These are phyloP conservation scores for Penicillium verhagenii DNA, from an alignment of 495 filamentous ascomycete genomes.

Conservation along the genomic window DNA sequence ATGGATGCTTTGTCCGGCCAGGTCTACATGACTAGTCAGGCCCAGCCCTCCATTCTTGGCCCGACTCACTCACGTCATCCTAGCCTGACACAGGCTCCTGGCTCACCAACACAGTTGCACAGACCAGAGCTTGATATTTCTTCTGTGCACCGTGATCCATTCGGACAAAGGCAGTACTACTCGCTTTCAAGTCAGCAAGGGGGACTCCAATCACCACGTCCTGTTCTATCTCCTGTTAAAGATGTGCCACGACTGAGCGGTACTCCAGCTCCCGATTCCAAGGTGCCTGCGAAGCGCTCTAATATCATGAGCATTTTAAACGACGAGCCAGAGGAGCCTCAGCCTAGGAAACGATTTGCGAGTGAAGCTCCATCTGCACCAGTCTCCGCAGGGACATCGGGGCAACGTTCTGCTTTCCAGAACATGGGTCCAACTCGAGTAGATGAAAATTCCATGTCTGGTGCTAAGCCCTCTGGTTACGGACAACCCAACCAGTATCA, in stretches of 20 bases:
- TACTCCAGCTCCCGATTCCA: conserved; percentile 35
- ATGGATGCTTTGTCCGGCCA: conserved; percentile 39
- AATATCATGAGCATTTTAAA: conserved; percentile 61
- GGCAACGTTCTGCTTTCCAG: conserved; percentile 19
- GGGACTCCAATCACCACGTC: conserved; percentile 33
- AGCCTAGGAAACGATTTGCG: conserved; percentile 49
- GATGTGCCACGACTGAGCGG: conserved; percentile 38
- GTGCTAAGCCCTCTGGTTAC: conserved; percentile 23
- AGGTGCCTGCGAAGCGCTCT: conserved; percentile 54
- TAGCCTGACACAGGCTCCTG: conserved; percentile 39
- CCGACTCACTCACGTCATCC: conserved; percentile 42
- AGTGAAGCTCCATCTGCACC: conserved; percentile 31
- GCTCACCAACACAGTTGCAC: conserved; percentile 35
- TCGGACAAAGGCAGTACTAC: conserved; percentile 35
- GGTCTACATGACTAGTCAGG: conserved; percentile 33
- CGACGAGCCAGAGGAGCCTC: conserved; percentile 56
- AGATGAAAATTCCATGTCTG: conserved; percentile 23
- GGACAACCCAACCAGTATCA: conserved; percentile 30
- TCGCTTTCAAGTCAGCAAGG: conserved; percentile 24
- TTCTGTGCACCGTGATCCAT: conserved; percentile 39
- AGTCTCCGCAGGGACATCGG: conserved; percentile 1
- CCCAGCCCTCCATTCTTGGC: conserved; percentile 26
- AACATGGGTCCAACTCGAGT: conserved; percentile 18
- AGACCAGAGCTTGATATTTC: conserved; percentile 39
- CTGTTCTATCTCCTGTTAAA: conserved; percentile 41